Evolutionary conservation across 169 alveolate species (phyloP), one percentile per base, ranked within the genome.

Genomic region (Amoebophrya sp.): DNA sequence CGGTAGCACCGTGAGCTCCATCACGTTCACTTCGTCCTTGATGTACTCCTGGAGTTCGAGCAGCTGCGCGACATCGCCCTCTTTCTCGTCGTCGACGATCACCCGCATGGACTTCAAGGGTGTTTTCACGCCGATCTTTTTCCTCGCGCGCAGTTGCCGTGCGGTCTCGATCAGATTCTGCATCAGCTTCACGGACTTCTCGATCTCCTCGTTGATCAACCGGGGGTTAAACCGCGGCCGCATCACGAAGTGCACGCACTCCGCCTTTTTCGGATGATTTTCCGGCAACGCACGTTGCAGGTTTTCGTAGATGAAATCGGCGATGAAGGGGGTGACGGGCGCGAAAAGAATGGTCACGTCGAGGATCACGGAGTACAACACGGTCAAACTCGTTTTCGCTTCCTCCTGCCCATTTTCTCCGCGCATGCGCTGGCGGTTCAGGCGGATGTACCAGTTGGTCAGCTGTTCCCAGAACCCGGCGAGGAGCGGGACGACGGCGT

Each of bases 341-440:
- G 99, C 96, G 95, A 94, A 90, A 29, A 95, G 90, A 33, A 92
- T 91, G 2, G 96, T 96, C 91, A 97, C 95, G 53, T 97, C 94
- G 83, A 97, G 94, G 23, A 97, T 93, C 23, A 98, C 97, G 77
- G 94, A 96, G 94, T 96, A 97, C 40, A 97, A 94, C 40, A 97
- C 95, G 90, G 96, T 96, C 41, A 98, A 93, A 35, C 99, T 94
- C 40, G 94, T 96, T 32, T 91, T 35, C 88, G 97, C 93, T 41
- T 98, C 98, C 77, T 94, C 96, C 90, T 93, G 93, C 39, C 99
- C 99, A 77, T 94, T 92, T 77, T 96, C 98, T 23, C 99, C 99
- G 93, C 99, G 96, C 98, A 98, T 96, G 93, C 99, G 97, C 89
- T 96, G 97, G 93, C 99, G 97, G 94, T 98, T 98, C 40, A 98